These are phyloP conservation scores for Durusdinium trenchii DNA, from an alignment of 73 alveolate genomes.

Conservation along the genomic window DNA sequence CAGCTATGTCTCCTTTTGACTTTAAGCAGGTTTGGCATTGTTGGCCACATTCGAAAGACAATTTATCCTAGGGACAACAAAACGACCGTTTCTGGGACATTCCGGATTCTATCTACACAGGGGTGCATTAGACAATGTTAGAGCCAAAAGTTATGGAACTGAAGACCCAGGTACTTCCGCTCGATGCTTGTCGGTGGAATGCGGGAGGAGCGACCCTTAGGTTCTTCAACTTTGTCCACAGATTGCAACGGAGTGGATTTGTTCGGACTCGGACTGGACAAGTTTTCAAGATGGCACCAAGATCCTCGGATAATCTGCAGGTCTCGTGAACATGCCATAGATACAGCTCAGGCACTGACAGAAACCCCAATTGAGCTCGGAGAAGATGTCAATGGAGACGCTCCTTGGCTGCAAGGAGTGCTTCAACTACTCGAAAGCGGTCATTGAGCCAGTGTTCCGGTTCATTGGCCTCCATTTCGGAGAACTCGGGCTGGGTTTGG, in stretches of 20 bases:
- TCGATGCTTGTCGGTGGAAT: constrained; percentile 92
- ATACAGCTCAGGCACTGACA: constrained; percentile 46
- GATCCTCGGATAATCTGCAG: neutral
- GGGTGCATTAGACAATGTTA: too few species aligned
- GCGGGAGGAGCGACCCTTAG: constrained; percentile 58
- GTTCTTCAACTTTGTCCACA: neutral
- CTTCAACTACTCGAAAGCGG: too few species aligned
- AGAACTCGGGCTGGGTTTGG: neutral
- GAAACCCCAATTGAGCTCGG: constrained; percentile 83
- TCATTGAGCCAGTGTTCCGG: neutral
- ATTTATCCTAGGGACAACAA: too few species aligned
- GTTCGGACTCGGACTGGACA: neutral
- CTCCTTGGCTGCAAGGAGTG: neutral
- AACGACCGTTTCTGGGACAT: too few species aligned
- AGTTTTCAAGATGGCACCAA: neutral
- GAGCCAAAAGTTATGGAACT: too few species aligned
- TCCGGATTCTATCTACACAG: too few species aligned
- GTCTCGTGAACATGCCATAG: neutral
- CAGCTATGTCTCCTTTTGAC: too few species aligned
- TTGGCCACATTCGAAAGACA: too few species aligned
- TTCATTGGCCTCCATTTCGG: neutral
- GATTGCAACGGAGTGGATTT: neutral
- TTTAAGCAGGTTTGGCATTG: too few species aligned
- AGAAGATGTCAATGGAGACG: constrained; percentile 89
- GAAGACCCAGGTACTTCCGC: constrained; percentile 64